Base-by-base conservation (phyloP, 352 stramenopile genomes). In the Phytophthora rubi region DNA sequence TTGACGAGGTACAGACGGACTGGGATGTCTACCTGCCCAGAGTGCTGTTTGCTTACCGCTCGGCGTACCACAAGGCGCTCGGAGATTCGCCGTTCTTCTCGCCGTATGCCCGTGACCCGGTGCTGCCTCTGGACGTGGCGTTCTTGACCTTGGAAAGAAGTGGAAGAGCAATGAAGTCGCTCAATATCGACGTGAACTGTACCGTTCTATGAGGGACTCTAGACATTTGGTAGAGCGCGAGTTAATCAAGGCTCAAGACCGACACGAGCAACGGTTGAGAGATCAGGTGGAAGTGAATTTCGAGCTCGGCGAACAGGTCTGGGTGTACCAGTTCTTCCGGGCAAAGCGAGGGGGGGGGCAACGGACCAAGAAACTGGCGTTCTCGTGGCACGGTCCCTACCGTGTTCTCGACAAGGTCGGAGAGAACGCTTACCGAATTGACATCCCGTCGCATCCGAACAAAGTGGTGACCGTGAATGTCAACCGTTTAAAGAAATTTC, bases 361-460 rank as follows among this genome's bases (percentile, higher is more conserved):
- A 9, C 15, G 54, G 2, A 59, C 54, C 16, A 63, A 69, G 33
- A 59, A 69, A 23, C 10, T 63, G 2, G 54, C 33, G 0, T 69
- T 59, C 21, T 44, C 47, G 13, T 69, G 62, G 53, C 53, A 69
- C 47, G 62, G 54, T 59, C 53, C 53, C 16, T 59, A 59, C n/a
- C 32, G 53, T 28, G n/a, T 59, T 6, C 1, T 49, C 0, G 53
- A 5, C 1, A 59, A 59, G 16, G 33, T 48, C 15, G 53, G 53
- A 1, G 53, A 49, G 12, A 59, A 59, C 5, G 6, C 33, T 6
- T 59, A 59, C 18, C 33, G 18, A 1, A 33, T 51, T 0, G 53
- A 59, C 1, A 59, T 59, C 10, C 53, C 53, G 8, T 10, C 53
- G 2, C 53, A 59, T 23, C 53, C 33, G 6, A 23, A 62, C 39